Conservation (phyloP, 495 filamentous ascomycete genomes). For the Aspergillus olivimuriae region DNA sequence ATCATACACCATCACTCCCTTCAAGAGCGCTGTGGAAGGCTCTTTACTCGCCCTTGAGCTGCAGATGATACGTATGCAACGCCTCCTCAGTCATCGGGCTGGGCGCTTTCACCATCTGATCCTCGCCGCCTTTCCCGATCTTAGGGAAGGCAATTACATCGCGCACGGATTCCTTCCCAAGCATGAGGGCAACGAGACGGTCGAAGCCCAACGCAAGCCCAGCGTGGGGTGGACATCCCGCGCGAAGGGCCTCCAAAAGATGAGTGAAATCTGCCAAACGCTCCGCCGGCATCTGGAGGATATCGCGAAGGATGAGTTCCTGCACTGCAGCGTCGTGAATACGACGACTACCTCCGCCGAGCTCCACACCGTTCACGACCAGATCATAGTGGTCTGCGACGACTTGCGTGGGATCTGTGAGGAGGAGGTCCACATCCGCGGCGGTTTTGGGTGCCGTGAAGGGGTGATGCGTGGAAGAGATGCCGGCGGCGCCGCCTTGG, state of each 20-base stretch:
- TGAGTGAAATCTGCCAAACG: conserved; percentile 74
- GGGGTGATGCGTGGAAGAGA: conserved; percentile 89
- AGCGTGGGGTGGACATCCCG: conserved; percentile 95
- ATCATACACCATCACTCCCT: neutral
- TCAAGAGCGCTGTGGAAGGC: neutral
- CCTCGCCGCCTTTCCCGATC: conserved; percentile 71
- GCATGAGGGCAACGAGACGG: conserved; percentile 74
- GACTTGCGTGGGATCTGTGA: conserved; percentile 62
- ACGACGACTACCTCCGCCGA: conserved; percentile 87
- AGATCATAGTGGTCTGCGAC: conserved; percentile 88
- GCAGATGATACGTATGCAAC: conserved; percentile 62
- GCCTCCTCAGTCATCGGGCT: conserved; percentile 55
- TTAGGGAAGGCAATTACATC: conserved; percentile 99
- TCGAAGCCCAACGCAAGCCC: conserved; percentile 92
- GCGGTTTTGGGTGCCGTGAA: conserved; percentile 80
- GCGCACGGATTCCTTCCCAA: conserved; percentile 64
- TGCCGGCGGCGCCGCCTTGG: conserved; percentile 71
- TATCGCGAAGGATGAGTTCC: conserved; percentile 73
- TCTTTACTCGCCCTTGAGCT: conserved; percentile 16
- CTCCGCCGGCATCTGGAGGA: conserved; percentile 60
- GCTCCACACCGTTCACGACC: conserved; percentile 90
- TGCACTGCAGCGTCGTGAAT: conserved; percentile 85
- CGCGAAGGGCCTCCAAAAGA: conserved; percentile 70
- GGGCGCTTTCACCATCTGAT: conserved; percentile 73
- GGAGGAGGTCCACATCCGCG: conserved; percentile 68